Base-by-base conservation (phyloP, 2,329 filamentous ascomycete genomes). In the Penicillium sp. region DNA sequence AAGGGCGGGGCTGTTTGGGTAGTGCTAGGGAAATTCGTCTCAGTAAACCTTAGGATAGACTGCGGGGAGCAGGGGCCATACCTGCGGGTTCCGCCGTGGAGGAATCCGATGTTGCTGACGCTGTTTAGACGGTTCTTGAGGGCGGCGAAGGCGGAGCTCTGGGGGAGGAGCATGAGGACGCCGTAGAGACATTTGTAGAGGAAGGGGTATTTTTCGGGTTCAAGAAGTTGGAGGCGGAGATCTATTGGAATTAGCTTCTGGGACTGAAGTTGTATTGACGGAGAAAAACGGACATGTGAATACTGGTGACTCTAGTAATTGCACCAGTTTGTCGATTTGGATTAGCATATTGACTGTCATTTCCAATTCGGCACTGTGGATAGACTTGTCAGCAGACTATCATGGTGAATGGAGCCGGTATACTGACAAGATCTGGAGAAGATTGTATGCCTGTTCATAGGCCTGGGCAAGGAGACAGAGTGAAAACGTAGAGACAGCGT, bases 331-430 rank as follows among this genome's bases (percentile, higher is more conserved):
- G 74, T 99, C 94, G 64, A 99, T 97, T 72, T 99, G 95, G 41
- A 99, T 99, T 52, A 99, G 83, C 75, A 97, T 96, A 65, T 96
- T 96, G 64, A 99, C 94, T 0, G 93, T 97, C 91, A 99, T 97
- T 72, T 99, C 94, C 46, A 99, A 80, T 67, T 99, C 94, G 56
- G 91, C 94, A 74, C 91, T 96, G 60, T 10, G 32, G n/a, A 13
- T 34, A 40, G 44, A 72, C 15, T 45, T 70, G 70, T 69, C 56
- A 66, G 60, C 41, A 35, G 15, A 21, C 35, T 23, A n/a, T 25
- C 6, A 3, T 10, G 15, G 21, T 16, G 16, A 18, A n/a, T 1
- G 16, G 21, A 31, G 37, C 10, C 16, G 27, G 13, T 37, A n/a
- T 27, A 72, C 86, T 66, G 72, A 95, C 90, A 99, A 97, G 46